Conservation (phyloP, 495 filamentous ascomycete genomes). For the Trichodelitschia bisporula region DNA sequence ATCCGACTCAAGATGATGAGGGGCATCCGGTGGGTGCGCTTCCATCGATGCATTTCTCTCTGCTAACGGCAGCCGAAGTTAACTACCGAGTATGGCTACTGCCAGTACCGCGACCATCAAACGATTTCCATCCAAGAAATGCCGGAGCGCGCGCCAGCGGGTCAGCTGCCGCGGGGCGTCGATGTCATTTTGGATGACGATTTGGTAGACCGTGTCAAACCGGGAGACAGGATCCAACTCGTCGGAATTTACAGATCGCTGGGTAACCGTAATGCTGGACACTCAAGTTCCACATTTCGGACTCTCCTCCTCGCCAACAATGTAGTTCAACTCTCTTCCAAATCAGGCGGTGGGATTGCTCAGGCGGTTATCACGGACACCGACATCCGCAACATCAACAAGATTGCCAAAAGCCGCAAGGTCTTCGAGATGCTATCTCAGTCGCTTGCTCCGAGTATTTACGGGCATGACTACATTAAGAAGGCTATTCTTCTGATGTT, state of each 20-base stretch:
- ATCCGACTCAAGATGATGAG: conserved; percentile 84
- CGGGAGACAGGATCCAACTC: conserved; percentile 85
- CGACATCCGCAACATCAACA: conserved; percentile 97
- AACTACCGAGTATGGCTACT: conserved; percentile 87
- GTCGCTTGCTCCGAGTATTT: conserved; percentile 92
- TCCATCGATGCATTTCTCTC: too few species aligned
- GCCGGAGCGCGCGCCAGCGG: conserved; percentile 89
- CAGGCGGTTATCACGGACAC: conserved; percentile 88
- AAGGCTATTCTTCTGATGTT: conserved; percentile 95
- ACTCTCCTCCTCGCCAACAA: conserved; percentile 89
- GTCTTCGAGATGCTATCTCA: conserved; percentile 87
- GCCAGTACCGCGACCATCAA: conserved; percentile 89
- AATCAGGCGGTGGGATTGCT: conserved; percentile 83
- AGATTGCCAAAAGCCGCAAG: conserved; percentile 82
- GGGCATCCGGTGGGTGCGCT: conserved; percentile 30
- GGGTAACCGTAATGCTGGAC: conserved; percentile 75
- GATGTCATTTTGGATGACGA: conserved; percentile 96
- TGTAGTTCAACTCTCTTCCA: conserved; percentile 80
- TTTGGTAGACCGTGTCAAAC: conserved; percentile 82
- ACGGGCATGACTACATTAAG: conserved; percentile 94
- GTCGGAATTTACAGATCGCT: conserved; percentile 86
- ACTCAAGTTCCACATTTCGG: conserved; percentile 74
- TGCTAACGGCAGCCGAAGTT: too few species aligned
- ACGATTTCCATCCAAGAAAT: conserved; percentile 98
- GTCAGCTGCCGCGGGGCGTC: conserved; percentile 87